phyloP scores from a whole-genome alignment of 1,139 yeast genomes.

The Geotrichum australiense region DNA sequence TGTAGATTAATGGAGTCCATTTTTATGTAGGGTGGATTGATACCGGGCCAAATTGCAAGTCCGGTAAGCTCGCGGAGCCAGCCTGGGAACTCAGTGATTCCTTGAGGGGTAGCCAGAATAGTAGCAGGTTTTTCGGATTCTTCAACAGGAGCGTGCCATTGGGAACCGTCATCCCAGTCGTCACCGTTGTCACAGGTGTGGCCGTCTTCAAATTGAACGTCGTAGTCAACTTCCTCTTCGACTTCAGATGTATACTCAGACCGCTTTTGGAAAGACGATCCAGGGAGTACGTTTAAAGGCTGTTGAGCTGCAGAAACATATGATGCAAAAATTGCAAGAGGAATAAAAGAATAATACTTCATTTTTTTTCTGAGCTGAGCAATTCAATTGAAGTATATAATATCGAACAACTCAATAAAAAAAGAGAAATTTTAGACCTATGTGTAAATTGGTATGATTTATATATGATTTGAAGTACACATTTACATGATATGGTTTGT shows the following conservation, averaged over 20 bases:
- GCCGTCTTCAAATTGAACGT: constrained; percentile 26
- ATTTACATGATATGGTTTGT: too few relatives aligned
- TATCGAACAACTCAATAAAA: neutral
- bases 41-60: constrained; percentile 69
- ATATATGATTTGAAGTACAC: too few relatives aligned
- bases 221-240: constrained; percentile 21
- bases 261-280: constrained; percentile 1
- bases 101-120: constrained; percentile 10
- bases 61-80: constrained; percentile 79
- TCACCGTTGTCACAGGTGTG: constrained; percentile 30
- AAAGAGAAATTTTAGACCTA: too few relatives aligned
- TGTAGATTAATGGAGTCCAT: constrained; percentile 58
- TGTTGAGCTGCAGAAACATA: neutral
- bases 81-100: constrained; percentile 44
- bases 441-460: too few relatives aligned
- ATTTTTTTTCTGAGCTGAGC: neutral
- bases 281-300: neutral
- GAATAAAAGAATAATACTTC: neutral
- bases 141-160: constrained; percentile 20
- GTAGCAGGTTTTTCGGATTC: neutral
- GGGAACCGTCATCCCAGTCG: constrained; percentile 30
- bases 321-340: neutral
- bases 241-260: constrained; percentile 5
- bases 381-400: neutral
- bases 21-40: constrained; percentile 81